Evolutionary conservation across 1,284 basidiomycete genomes (phyloP), one percentile per base, ranked within the genome.

Genomic region (Puccinia novopanici): DNA sequence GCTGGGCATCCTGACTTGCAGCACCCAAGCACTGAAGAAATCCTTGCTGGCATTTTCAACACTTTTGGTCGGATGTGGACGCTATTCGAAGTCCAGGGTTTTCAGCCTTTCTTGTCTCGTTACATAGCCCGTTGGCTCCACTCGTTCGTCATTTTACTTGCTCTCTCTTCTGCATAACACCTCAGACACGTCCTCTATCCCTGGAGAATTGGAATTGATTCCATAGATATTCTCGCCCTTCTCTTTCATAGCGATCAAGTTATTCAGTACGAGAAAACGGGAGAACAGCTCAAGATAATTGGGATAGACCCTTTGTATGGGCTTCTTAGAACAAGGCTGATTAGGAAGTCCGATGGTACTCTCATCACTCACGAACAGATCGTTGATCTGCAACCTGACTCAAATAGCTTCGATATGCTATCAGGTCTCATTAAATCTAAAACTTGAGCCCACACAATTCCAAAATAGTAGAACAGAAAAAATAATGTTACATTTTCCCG

Each of bases 361-460:
- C 82, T 50, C 55, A 3, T 70, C 42, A 1, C 52, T 54, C n/a
- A 57, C 13, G 50, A 72, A 42, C 83, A 84, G 67, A 88, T 86
- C 74, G 87, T 90, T 59, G 89, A 91, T 83, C 84, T 91, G 27
- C 96, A 98, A 86, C 97, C 96, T 2, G 95, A 98, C 84, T 94
- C 95, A 42, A 99, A 99, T 86, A 93, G 93, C 84, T 98, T 99
- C 84, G 96, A 98, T 86, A 89, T 98, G 84, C 92, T 98, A 91
- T 89, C 91, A 75, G 93, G 94, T 42, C 86, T 99, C 85, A 95
- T 99, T 84, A 90, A 89, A 86, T 86, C 88, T 27, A 93, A 92
- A 86, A 82, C 82, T 52, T 87, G 57, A 70, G 4, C 65, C 45
- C 24, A 48, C 45, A 2, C 34, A 34, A 34, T 4, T 34, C 4